Evolutionary conservation across 441 rosid species (phyloP), one percentile per base, ranked within the genome.

Genomic region (Populus hybrid): DNA sequence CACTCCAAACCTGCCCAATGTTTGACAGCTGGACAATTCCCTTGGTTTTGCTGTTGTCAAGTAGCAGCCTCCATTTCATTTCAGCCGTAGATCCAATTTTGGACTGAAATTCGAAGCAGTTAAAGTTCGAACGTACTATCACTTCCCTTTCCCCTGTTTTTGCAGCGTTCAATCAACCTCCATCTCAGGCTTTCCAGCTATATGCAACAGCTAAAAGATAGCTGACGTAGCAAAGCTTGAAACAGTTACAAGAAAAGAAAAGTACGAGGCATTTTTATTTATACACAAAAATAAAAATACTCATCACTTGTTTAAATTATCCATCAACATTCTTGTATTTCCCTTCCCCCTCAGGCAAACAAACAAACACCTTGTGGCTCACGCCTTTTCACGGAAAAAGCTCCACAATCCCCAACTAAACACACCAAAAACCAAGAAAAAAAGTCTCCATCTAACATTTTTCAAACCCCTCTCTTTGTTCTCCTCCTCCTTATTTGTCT

Each of bases 311-410:
- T 35, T 20, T 63, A 35, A 78, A 67, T 34, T 59, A 61, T 69
- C 28, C 23, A 16, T 75, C 10, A n/a, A 30, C 65, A 65, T 28
- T n/a, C 38, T 71, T 61, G 69, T 21, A 40, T n/a, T n/a, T 3
- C 32, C 61, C 24, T 63, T 77, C 73, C 14, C 81, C 65, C 84
- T 79, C 79, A 77, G 34, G 59, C 73, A 77, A 76, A 78, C 73
- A 70, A 76, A 24, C 78, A 84, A 73, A 80, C 75, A 77, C 54
- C 69, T 30, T 78, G 38, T 66, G 77, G 63, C 34, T 36, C 8
- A 8, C 20, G 38, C 61, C 32, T 30, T 66, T 42, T 20, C 71
- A 18, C 0, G 35, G 28, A 26, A 8, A 32, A 73, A 34, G 67
- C 77, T 14, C 3, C 35, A 26, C 23, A 63, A 64, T 11, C 66